phyloP scores from a whole-genome alignment of 2,329 filamentous ascomycete species.

The Botrytis paeoniae region DNA sequence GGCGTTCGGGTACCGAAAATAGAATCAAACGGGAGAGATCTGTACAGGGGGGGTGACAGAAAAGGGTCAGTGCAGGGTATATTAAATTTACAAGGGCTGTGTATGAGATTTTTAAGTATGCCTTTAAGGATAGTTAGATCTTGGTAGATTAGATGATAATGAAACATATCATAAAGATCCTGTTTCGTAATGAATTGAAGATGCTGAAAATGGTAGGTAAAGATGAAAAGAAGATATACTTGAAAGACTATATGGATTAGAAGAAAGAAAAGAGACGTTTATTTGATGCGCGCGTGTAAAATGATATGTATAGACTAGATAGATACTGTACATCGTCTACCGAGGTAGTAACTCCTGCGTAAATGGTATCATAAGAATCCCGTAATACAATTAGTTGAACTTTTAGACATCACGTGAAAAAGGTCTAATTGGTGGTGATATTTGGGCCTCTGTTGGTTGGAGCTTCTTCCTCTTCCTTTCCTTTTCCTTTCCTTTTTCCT shows the following conservation, averaged over 20 bases:
- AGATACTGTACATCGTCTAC: neutral
- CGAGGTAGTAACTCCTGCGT: neutral
- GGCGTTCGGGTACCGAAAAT: constrained; percentile 21
- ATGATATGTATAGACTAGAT: neutral
- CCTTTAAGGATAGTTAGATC: constrained; percentile 10
- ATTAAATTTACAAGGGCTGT: neutral
- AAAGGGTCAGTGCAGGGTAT: neutral
- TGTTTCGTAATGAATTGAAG: constrained; percentile 16
- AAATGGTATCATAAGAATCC: neutral
- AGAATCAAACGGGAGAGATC: constrained; percentile 14
- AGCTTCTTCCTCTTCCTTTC: neutral
- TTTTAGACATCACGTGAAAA: neutral
- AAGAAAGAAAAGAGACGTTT: neutral
- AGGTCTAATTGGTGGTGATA: neutral
- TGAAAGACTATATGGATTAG: neutral
- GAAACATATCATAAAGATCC: constrained; percentile 13
- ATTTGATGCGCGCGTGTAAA: constrained; percentile 15
- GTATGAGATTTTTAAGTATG: neutral
- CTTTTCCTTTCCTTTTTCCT: neutral
- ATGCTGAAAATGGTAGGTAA: constrained; percentile 17
- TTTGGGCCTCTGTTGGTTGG: neutral
- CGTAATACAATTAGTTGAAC: neutral
- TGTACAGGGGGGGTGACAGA: neutral
- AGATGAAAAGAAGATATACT: neutral
- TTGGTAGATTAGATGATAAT: constrained; percentile 3